phyloP scores from a whole-genome alignment of 2,329 filamentous ascomycete species.

The Claviceps sp. region DNA sequence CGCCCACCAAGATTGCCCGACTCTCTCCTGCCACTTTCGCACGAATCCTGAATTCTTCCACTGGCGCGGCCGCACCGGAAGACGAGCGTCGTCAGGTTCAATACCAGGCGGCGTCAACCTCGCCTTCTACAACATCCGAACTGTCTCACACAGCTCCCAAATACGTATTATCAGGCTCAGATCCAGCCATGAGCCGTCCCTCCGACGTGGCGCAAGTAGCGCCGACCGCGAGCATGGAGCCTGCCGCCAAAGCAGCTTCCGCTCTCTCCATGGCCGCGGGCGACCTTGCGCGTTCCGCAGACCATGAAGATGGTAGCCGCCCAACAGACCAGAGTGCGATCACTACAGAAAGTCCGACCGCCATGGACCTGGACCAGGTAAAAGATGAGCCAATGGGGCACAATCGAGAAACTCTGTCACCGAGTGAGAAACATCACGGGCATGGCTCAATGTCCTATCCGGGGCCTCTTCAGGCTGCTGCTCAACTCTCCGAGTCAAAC shows the following conservation, averaged over 20 bases:
- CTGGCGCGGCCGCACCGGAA: conserved; percentile 39
- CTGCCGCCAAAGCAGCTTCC: conserved; percentile 23
- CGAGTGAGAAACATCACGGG: conserved; percentile 34
- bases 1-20: conserved; percentile 41
- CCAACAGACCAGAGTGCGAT: conserved; percentile 22
- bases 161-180: conserved; percentile 39
- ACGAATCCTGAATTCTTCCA: conserved; percentile 33
- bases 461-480: conserved; percentile 31
- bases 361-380: conserved; percentile 40
- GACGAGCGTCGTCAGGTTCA: conserved; percentile 36
- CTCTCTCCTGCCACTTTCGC: conserved; percentile 29
- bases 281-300: conserved; percentile 22
- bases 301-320: conserved; percentile 29
- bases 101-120: conserved; percentile 19
- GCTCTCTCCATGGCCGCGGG: conserved; percentile 19
- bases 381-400: conserved; percentile 22
- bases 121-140: conserved; percentile 36
- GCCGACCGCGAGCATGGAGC: conserved; percentile 30
- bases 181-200: conserved; percentile 41
- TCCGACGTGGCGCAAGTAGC: conserved; percentile 34
- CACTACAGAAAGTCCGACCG: conserved; percentile 34
- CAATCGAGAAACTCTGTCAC: conserved; percentile 28
- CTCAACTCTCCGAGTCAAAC: conserved; percentile 28
- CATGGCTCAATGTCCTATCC: conserved; percentile 42
- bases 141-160: conserved; percentile 39